phyloP scores from a whole-genome alignment of 2,329 filamentous ascomycete species.

The Chaetomiaceae sp. region DNA sequence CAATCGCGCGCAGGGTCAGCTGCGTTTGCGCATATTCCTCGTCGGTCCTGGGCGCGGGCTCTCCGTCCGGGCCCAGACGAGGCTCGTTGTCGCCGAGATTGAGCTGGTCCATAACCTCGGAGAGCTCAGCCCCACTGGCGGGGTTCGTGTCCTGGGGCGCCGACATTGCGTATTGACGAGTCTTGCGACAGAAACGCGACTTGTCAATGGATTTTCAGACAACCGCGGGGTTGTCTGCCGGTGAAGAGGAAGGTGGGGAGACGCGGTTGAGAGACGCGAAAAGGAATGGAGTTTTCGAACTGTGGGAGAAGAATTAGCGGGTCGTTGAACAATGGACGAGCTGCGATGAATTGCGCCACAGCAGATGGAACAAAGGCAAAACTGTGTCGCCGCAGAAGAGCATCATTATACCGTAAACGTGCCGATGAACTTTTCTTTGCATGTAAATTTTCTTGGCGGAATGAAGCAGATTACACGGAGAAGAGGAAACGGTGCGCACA shows the following conservation, averaged over 20 bases:
- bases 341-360: not conserved
- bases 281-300: not conserved
- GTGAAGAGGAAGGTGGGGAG: not conserved
- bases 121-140: conserved; percentile 57
- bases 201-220: conserved; percentile 4
- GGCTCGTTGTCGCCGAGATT: conserved; percentile 59
- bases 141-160: conserved; percentile 53
- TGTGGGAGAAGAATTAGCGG: not conserved
- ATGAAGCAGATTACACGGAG: conserved; percentile 17
- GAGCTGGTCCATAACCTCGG: conserved; percentile 60
- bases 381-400: not conserved
- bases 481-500: conserved; percentile 24
- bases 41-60: conserved; percentile 82
- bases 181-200: not conserved
- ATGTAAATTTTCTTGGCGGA: not conserved
- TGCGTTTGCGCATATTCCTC: conserved; percentile 93
- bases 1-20: conserved; percentile 92
- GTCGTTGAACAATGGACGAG: not conserved
- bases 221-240: not conserved
- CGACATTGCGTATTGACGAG: conserved; percentile 49
- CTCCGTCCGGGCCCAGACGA: conserved; percentile 67
- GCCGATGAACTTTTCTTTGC: not conserved
- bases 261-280: not conserved
- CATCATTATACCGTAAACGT: not conserved
- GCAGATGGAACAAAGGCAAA: not conserved